Percentiles rank a stretch among this genome's conserved stretches.
Evolutionary conservation across 371 early-diverging fungal genomes (phyloP).

Genomic region (Apophysomyces sp.): DNA sequence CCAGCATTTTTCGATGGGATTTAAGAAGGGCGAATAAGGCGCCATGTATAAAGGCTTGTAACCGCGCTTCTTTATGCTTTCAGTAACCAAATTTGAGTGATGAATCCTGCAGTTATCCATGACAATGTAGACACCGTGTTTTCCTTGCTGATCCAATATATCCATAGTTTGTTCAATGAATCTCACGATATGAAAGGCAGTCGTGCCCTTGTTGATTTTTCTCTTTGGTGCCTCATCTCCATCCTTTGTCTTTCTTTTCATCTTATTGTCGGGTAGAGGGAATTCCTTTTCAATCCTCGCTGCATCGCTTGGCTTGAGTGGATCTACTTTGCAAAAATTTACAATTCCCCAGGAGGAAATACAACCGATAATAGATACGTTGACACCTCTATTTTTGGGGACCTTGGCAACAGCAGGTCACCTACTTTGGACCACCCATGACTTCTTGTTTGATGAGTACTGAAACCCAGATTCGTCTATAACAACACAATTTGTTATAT

Average conservation of each 20-base stretch:
- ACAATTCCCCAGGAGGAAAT: not conserved
- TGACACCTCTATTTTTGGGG: not conserved
- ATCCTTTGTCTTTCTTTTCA: not conserved
- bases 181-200: not conserved
- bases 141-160: not conserved
- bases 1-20: constrained; percentile 8
- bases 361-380: constrained; percentile 5
- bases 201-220: not conserved
- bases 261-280: not conserved
- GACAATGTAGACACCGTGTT: not conserved
- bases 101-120: not conserved
- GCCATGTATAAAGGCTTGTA: constrained; percentile 1
- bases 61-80: not conserved
- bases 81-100: not conserved
- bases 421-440: constrained; percentile 5
- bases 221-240: not conserved
- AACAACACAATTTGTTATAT: not conserved
- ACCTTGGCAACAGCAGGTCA: not conserved
- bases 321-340: not conserved
- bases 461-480: constrained; percentile 1
- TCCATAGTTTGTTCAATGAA: constrained; percentile 4
- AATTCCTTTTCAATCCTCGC: not conserved
- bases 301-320: not conserved
- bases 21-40: constrained; percentile 16
- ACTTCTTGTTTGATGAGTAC: not conserved